Evolutionary conservation across 2,329 filamentous ascomycete species (phyloP).

Genomic region (Xylaria sp.): DNA sequence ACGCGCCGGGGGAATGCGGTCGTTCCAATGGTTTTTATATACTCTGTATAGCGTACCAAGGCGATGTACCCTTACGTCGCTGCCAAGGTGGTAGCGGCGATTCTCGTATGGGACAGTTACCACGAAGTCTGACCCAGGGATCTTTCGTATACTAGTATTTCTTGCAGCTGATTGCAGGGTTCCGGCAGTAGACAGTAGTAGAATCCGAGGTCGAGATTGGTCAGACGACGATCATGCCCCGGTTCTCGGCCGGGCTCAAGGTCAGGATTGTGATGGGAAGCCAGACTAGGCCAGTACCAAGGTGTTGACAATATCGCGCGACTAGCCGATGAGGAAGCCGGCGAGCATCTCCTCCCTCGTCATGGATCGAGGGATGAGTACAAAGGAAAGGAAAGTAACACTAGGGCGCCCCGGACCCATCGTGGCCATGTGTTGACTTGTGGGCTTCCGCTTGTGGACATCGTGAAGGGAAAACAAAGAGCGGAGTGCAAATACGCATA

Average conservation of each 20-base stretch:
- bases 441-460: neutral
- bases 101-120: constrained; percentile 11
- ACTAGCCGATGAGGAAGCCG: constrained; percentile 28
- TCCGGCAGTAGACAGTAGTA: constrained; percentile 7
- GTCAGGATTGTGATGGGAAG: constrained; percentile 1
- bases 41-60: neutral
- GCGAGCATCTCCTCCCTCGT: neutral
- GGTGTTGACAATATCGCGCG: constrained; percentile 1
- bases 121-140: no score
- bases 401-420: constrained; percentile 11
- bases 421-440: constrained; percentile 14
- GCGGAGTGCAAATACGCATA: neutral
- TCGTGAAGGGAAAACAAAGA: neutral
- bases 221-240: constrained; percentile 28
- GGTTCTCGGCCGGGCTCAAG: constrained; percentile 25
- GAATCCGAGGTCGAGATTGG: constrained; percentile 24
- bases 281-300: neutral
- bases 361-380: constrained; percentile 5
- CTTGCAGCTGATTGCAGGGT: constrained; percentile 32
- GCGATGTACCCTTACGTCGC: neutral
- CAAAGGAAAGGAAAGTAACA: constrained; percentile 19
- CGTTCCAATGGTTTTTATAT: constrained; percentile 24
- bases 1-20: constrained; percentile 11
- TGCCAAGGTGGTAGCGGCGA: constrained; percentile 1
- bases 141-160: neutral